Base-by-base conservation (phyloP, 768 basidiomycete genomes). In the Suillus alpinus region DNA sequence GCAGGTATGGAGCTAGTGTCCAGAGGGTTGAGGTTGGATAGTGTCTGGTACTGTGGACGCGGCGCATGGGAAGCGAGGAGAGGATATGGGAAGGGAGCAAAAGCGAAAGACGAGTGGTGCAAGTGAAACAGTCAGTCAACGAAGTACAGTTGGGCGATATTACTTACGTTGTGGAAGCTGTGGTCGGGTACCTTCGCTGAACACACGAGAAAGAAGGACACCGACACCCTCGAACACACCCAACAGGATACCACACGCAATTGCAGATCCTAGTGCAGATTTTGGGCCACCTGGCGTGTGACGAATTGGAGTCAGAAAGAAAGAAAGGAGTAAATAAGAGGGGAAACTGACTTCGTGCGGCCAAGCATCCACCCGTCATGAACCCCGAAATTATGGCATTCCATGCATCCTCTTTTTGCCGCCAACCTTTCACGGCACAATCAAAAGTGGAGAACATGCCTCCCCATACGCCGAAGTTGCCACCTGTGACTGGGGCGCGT, bases 391-490 rank as follows among this genome's bases (percentile, higher is more conserved):
- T 89, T 69, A 99, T 98, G 44, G 95, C 95, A 71, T 99, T 99
- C 95, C 95, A 99, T 56, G 96, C 92, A 74, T 97, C 95, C 76
- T 97, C 95, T 73, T 98, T 97, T 79, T 97, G 94, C 73, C 95
- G 83, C 80, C 86, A 93, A 14, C 94, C 93, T 77, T 99, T 98
- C 67, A 99, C 91, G 0, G 95, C 95, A 75, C 97, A 99, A 75
- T 98, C 97, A 67, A 97, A 99, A 37, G 94, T 92, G 49, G 95
- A 98, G 75, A 99, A 99, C 87, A 99, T 91, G 66, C 96, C 97
- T 72, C 96, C 92, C 91, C 92, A 94, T 16, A 93, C 89, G 68
- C 91, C 90, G 73, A 96, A 97, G 78, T 98, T 96, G 32, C 96
- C 97, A 55, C 97, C 97, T 12, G 95, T 94, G 31, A 99, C 97